Percentiles rank a stretch among this genome's conserved stretches.
phyloP scores from a whole-genome alignment of 2,329 filamentous ascomycete species.

The Hymenoscyphus salicellus region DNA sequence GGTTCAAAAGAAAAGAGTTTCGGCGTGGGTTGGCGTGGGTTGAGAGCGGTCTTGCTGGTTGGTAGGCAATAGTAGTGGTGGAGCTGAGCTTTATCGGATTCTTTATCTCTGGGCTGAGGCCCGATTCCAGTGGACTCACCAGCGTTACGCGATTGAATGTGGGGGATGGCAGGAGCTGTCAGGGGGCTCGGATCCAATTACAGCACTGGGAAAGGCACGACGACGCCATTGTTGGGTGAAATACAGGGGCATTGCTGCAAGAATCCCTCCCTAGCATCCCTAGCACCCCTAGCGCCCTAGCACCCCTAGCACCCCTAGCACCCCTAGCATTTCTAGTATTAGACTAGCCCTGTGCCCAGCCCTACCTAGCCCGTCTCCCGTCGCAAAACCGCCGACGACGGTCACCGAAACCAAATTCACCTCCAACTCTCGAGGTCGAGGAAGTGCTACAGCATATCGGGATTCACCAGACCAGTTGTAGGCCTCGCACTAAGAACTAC shows the following conservation, averaged over 20 bases:
- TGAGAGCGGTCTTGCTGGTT: neutral
- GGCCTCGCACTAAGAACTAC: neutral
- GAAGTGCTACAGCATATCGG: neutral
- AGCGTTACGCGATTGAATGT: neutral
- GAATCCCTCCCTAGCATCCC: neutral
- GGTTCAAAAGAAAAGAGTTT: constrained; percentile 13
- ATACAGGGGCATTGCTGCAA: neutral
- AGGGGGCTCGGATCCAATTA: neutral
- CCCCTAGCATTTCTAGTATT: too few relatives aligned
- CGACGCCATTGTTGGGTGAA: neutral
- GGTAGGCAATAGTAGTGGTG: neutral
- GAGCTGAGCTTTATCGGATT: constrained; percentile 9
- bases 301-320: too few relatives aligned
- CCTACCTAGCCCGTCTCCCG: neutral
- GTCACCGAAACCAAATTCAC: neutral
- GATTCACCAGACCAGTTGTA: neutral
- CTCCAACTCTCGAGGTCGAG: neutral
- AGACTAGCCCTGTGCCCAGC: neutral
- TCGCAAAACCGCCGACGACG: neutral
- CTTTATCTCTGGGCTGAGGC: neutral
- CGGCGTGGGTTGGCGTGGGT: neutral
- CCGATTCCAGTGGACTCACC: neutral
- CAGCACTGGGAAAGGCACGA: neutral
- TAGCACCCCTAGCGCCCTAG: too few relatives aligned
- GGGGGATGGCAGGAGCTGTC: neutral